These are phyloP conservation scores for Pichia cactophila DNA, from an alignment of 1,139 yeast genomes.

Conservation along the genomic window DNA sequence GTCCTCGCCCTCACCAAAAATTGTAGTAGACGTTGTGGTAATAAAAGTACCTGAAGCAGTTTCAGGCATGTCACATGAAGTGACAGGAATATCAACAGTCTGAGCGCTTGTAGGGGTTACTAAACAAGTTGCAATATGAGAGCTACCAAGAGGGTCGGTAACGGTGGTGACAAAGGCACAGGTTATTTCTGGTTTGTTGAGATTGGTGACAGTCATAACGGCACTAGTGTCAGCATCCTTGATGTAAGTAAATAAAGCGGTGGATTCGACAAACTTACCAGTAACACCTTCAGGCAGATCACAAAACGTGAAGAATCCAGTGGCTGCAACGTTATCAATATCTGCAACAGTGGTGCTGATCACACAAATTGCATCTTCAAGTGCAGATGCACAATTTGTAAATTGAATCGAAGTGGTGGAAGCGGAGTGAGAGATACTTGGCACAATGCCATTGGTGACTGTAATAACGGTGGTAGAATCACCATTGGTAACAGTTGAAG, in stretches of 20 bases:
- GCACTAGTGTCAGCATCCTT: background rate
- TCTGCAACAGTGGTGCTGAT: background rate
- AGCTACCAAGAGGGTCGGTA: background rate
- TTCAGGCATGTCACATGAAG: background rate
- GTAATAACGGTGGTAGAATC: background rate
- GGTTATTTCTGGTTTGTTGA: background rate
- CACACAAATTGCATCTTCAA: background rate
- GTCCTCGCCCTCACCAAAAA: background rate
- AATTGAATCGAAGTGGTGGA: background rate
- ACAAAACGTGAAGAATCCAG: background rate
- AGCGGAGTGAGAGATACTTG: background rate
- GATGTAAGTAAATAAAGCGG: background rate
- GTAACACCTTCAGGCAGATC: background rate
- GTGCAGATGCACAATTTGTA: background rate
- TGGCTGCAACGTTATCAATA: background rate
- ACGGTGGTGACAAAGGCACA: background rate
- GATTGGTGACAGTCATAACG: background rate
- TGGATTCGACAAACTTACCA: background rate
- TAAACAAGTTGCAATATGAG: background rate
- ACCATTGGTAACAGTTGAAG: background rate
- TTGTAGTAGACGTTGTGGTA: background rate
- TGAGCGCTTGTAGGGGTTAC: background rate
- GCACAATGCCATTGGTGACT: background rate
- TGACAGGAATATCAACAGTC: background rate
- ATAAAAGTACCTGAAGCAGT: background rate